Evolutionary conservation across 306 rosid genomes (phyloP), one percentile per base, ranked within the genome.

Genomic region (Betula pendula): DNA sequence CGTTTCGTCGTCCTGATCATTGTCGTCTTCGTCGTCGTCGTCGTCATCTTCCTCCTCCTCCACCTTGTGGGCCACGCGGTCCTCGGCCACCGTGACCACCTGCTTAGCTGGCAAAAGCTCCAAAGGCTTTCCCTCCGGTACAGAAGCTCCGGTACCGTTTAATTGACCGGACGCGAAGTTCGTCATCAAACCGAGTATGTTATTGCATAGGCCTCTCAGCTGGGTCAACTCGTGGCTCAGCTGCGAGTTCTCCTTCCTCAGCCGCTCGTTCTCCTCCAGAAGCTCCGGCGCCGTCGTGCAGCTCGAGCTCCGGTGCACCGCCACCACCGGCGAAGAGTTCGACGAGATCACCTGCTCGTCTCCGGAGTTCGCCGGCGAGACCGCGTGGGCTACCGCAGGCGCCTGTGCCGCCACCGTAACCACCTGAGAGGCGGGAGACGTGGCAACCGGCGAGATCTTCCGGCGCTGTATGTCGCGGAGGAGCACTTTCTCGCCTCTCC

Each of bases 301-400:
- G 86, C 91, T 92, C n/a, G 88, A 82, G 43, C 79, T 69, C n/a
- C 80, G 86, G 49, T 73, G 86, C 70, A 86, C 60, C 25, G 42
- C 66, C 4, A 78, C 86, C 80, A 82, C 71, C 27, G 91, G 92
- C 71, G 96, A 95, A 16, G 99, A 89, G 83, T 90, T 92, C 19
- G 97, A 89, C 8, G 99, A 92, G 1, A 90, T 81, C 71, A 92
- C 99, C 84, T 90, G 97, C 71, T 95, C 99, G 13, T 95, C 99
- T 6, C 88, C 97, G 20, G 99, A 95, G 81, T 87, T 89, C 3
- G 91, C 48, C 42, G 99, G 97, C 8, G 97, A 92, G 14, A 87
- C 81, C 29, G 82, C 31, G 16, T 53, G 68, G 1, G 63, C 72
- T 2, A 65, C 67, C 62, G 87, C 55, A 10, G 72, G 60, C 77